phyloP scores from a whole-genome alignment of 2,329 filamentous ascomycete species.

The Xylaria sp. region DNA sequence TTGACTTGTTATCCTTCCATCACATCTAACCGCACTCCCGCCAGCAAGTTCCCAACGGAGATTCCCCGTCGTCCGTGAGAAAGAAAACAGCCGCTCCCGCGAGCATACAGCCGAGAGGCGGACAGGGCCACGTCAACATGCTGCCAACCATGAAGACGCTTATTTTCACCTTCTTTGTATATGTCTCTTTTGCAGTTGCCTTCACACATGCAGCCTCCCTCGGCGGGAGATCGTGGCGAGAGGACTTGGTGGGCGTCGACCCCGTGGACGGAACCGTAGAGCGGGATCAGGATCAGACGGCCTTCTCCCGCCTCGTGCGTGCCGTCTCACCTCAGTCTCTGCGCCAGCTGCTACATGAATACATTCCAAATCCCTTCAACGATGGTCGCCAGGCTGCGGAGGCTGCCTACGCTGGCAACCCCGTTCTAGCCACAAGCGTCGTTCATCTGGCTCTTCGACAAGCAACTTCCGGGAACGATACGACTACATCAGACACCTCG shows the following conservation, averaged over 20 bases:
- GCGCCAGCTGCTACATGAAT: constrained; percentile 69
- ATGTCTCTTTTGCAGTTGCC: constrained; percentile 43
- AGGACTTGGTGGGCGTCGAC: constrained; percentile 26
- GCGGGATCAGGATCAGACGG: constrained; percentile 35
- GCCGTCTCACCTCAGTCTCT: constrained; percentile 64
- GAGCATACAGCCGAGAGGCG: neutral
- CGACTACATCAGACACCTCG: constrained; percentile 35
- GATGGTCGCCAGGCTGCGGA: constrained; percentile 69
- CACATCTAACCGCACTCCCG: constrained; percentile 18
- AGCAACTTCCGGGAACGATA: constrained; percentile 43
- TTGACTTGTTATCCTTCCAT: no score
- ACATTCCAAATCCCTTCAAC: constrained; percentile 67
- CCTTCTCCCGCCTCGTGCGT: constrained; percentile 61
- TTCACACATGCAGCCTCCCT: constrained; percentile 41
- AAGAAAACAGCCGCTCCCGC: neutral
- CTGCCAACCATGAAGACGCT: constrained; percentile 49
- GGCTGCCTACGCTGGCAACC: constrained; percentile 65
- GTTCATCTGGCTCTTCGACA: constrained; percentile 70
- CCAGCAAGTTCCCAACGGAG: constrained; percentile 4
- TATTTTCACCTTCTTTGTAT: constrained; percentile 42
- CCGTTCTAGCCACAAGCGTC: constrained; percentile 65
- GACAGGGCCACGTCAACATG: constrained; percentile 16
- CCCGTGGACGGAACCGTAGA: constrained; percentile 18
- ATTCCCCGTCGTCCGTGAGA: neutral
- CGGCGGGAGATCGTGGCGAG: constrained; percentile 31